Conservation (phyloP, 2,329 filamentous ascomycete species). For the Aspergillus sp. region DNA sequence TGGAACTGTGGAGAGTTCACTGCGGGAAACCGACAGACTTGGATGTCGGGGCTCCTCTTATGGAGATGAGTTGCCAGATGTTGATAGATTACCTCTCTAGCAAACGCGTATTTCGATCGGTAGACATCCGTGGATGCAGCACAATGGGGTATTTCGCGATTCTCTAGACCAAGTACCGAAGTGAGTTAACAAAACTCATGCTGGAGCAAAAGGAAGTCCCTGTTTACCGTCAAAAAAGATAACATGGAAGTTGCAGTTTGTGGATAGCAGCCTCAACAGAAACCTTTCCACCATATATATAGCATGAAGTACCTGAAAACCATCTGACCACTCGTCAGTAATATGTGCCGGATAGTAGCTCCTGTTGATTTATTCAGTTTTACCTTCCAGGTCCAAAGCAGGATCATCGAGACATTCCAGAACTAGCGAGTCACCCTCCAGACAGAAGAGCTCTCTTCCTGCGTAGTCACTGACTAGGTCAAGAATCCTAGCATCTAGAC, state of each 20-base stretch:
- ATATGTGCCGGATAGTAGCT: not conserved
- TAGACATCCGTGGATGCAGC: constrained; percentile 14
- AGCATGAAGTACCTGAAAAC: constrained; percentile 7
- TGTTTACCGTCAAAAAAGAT: constrained; percentile 7
- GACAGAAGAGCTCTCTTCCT: constrained; percentile 7
- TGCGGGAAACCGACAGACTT: not conserved
- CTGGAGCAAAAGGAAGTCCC: not conserved
- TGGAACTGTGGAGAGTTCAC: constrained; percentile 41
- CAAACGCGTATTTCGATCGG: constrained; percentile 50
- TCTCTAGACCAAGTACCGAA: not conserved
- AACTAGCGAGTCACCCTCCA: constrained; percentile 9
- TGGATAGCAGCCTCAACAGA: constrained; percentile 2
- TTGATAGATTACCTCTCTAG: constrained; percentile 53
- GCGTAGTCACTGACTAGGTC: constrained; percentile 8
- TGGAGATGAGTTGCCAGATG: constrained; percentile 47
- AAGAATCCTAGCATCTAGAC: constrained; percentile 4
- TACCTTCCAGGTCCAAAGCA: constrained; percentile 5
- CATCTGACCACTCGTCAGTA: not conserved
- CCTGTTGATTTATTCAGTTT: not conserved
- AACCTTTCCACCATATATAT: constrained; percentile 6
- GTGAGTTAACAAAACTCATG: no score
- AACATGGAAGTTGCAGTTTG: constrained; percentile 6
- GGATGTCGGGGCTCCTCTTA: constrained; percentile 28
- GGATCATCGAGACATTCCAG: constrained; percentile 7
- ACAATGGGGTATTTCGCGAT: constrained; percentile 14